Evolutionary conservation across 2,329 filamentous ascomycete genomes (phyloP).

Genomic region (Xylaria sp.): DNA sequence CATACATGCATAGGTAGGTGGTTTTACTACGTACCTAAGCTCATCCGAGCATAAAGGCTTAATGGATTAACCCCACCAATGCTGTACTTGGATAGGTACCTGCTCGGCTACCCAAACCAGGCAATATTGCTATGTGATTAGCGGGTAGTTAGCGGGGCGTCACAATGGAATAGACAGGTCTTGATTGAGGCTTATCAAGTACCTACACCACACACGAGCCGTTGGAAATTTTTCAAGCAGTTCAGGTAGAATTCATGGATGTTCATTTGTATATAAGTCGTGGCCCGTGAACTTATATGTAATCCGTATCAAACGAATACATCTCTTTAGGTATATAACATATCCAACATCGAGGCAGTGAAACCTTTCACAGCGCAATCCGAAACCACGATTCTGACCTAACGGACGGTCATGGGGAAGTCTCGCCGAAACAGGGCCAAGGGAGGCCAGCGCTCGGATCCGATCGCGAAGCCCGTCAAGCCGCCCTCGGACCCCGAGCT

Average conservation of each 20-base stretch:
- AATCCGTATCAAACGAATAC: too few relatives aligned
- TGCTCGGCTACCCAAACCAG: too few relatives aligned
- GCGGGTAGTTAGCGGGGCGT: too few relatives aligned
- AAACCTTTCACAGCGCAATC: neutral
- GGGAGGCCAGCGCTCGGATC: constrained; percentile 53
- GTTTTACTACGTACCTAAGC: neutral
- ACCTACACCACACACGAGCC: constrained; percentile 5
- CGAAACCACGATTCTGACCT: neutral
- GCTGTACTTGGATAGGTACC: neutral
- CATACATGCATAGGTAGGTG: neutral
- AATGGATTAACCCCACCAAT: constrained; percentile 19
- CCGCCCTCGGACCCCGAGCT: constrained; percentile 66
- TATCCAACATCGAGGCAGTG: neutral
- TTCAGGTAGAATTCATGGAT: neutral
- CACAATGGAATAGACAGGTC: too few relatives aligned
- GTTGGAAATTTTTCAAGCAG: constrained; percentile 21
- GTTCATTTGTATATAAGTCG: neutral
- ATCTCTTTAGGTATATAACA: neutral
- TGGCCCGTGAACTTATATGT: neutral
- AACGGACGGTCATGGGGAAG: constrained; percentile 58
- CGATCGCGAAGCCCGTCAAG: constrained; percentile 60
- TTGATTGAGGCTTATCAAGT: too few relatives aligned
- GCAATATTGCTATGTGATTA: too few relatives aligned
- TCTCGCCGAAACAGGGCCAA: constrained; percentile 57
- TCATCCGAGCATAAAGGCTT: constrained; percentile 4